phyloP scores from a whole-genome alignment of 1,284 basidiomycete genomes.

The Entoloma clypeatum region DNA sequence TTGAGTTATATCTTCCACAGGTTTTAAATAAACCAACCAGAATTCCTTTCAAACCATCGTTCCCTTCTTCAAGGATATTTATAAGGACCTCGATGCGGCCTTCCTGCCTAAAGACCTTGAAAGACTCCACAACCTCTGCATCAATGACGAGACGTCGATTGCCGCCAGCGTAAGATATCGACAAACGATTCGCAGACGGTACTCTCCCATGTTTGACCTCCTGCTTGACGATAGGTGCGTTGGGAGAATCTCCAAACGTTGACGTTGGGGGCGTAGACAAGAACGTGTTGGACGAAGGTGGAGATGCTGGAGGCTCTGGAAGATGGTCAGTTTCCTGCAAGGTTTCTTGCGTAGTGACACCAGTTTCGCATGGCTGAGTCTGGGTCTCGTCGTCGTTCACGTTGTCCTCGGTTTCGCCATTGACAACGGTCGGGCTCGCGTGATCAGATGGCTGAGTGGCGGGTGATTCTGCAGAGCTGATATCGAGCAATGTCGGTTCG shows the following conservation, averaged over 20 bases:
- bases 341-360: slow-evolving; percentile 25
- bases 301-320: slow-evolving; percentile 53
- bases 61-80: slow-evolving; percentile 50
- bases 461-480: slow-evolving; percentile 24
- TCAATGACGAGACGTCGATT: slow-evolving; percentile 85
- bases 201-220: slow-evolving; percentile 28
- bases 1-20: slow-evolving; percentile 13
- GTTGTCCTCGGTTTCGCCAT: slow-evolving; percentile 13
- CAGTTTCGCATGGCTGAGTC: slow-evolving; percentile 25
- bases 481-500: slow-evolving; percentile 47
- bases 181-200: slow-evolving; percentile 80
- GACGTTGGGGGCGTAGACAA: slow-evolving; percentile 48
- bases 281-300: slow-evolving; percentile 46
- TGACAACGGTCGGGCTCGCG: slow-evolving; percentile 7
- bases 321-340: slow-evolving; percentile 44
- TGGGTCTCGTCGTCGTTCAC: slow-evolving; percentile 16
- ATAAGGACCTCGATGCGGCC: slow-evolving; percentile 84
- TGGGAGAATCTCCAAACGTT: slow-evolving; percentile 33
- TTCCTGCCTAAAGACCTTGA: slow-evolving; percentile 79
- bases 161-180: slow-evolving; percentile 89
- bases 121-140: slow-evolving; percentile 77
- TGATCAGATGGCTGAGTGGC: slow-evolving; percentile 15
- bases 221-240: slow-evolving; percentile 22
- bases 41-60: slow-evolving; percentile 66
- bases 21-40: slow-evolving; percentile 46